Evolutionary conservation across 2,329 filamentous ascomycete species (phyloP), one percentile per base, ranked within the genome.

Genomic region (Dothistroma septosporum): DNA sequence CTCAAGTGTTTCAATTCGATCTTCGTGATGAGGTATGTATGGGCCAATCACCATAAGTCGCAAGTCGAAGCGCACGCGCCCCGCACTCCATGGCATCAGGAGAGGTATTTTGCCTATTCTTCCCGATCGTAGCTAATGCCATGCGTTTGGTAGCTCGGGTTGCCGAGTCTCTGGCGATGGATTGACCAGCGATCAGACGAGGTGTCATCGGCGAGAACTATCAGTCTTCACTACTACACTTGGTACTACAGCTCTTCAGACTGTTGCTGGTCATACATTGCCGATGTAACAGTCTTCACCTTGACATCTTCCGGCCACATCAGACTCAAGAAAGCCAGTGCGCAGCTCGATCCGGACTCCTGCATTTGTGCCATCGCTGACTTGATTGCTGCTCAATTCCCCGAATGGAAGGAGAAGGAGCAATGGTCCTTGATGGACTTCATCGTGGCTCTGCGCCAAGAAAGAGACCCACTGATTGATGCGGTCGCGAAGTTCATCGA

Each of bases 391-490:
- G 33, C 52, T 9, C 62, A 62, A 32, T 62, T 62, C 16, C 58
- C 58, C 7, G 56, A 60, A n/a, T 66, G 64, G 64, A 66, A 60
- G 7, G 37, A 59, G 53, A 63, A 64, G 46, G 64, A 61, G 55
- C 33, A 46, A 2, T 65, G 63, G 61, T 50, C 61, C 2, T 16
- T 66, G n/a, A 44, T 55, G 5, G 64, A 66, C 32, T 66, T 66
- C 33, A 61, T 63, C 10, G 22, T 54, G 14, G 61, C 63, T 19
- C 35, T 66, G 12, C 59, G 61, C 32, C 52, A 65, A 53, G 63
- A 65, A 14, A 61, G 63, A 32, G 61, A 59, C 12, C 44, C 61
- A 6, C 59, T 66, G 1, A 61, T 62, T 2, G 57, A 65, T 41
- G 61, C 61, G 14, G 59, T 64, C 7, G 57, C 41, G 7, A 63